phyloP scores from a whole-genome alignment of 2,329 filamentous ascomycete species.

The Cladosporium sp. region DNA sequence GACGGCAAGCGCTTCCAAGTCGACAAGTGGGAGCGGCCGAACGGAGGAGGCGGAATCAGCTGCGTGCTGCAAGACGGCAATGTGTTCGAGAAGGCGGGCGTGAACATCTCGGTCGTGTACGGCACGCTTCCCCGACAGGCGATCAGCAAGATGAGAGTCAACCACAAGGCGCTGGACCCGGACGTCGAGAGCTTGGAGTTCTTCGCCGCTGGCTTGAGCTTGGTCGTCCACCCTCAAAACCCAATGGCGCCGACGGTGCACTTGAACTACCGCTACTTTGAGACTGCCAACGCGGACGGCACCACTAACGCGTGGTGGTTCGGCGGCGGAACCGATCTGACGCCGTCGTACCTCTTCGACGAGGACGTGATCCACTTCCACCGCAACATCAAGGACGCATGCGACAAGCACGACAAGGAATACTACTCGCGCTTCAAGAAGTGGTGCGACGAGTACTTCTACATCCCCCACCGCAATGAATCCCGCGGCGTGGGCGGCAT shows the following conservation, averaged over 20 bases:
- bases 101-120: constrained; percentile 94
- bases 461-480: constrained; percentile 86
- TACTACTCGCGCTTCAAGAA: constrained; percentile 96
- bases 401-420: constrained; percentile 84
- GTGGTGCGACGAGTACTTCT: constrained; percentile 98
- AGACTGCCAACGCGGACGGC: constrained; percentile 82
- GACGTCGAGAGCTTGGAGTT: constrained; percentile 83
- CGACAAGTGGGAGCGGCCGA: constrained; percentile 82
- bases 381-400: constrained; percentile 83
- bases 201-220: constrained; percentile 88
- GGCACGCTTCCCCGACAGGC: constrained; percentile 81
- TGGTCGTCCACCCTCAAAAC: constrained; percentile 91
- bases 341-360: constrained; percentile 90
- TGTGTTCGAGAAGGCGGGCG: constrained; percentile 95
- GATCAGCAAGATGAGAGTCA: constrained; percentile 87
- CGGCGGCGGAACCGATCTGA: constrained; percentile 90
- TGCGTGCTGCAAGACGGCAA: constrained; percentile 95
- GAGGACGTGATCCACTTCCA: constrained; percentile 98
- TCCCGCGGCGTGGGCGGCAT: constrained; percentile 87
- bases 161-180: constrained; percentile 85
- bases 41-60: constrained; percentile 88
- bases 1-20: constrained; percentile 78
- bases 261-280: constrained; percentile 98
- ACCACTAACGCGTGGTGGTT: constrained; percentile 94
- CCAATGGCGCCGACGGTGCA: constrained; percentile 98